Conservation (phyloP, 2,329 filamentous ascomycete species). For the Beauveria rudraprayagi region DNA sequence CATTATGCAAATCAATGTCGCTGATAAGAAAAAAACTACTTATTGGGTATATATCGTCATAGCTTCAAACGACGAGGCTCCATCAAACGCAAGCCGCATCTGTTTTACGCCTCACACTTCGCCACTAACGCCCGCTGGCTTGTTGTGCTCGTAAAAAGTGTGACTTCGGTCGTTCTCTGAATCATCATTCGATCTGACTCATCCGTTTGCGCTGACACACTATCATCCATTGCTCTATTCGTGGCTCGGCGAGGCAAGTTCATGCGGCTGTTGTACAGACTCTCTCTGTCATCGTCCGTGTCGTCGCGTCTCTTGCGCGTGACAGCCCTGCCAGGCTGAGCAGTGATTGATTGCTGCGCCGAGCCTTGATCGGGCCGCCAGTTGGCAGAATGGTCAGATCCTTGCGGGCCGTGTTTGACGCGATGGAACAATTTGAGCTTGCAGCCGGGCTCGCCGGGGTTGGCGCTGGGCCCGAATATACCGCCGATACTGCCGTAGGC, state of each 20-base stretch:
- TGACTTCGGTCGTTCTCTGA: conserved; percentile 8
- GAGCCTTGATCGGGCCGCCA: conserved; percentile 8
- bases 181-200: conserved; percentile 4
- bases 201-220: background rate
- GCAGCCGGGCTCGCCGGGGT: background rate
- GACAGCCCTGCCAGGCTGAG: background rate
- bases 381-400: conserved; percentile 3
- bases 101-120: background rate
- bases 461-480: background rate
- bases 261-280: background rate
- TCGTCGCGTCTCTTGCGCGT: background rate
- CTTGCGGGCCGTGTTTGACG: background rate
- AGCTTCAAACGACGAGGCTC: no score
- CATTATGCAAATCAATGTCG: background rate
- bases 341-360: background rate
- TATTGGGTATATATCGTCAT: background rate
- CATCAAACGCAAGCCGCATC: no score
- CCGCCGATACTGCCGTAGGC: background rate
- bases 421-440: conserved; percentile 10
- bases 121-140: no score
- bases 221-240: background rate
- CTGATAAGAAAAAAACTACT: background rate
- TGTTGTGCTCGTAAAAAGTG: background rate
- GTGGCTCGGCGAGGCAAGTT: background rate
- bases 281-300: background rate